A percentile compares a stretch with the other conserved stretches of the same genome.
Conservation (phyloP, 441 rosid genomes). For the Heliophila coronopifolia region DNA sequence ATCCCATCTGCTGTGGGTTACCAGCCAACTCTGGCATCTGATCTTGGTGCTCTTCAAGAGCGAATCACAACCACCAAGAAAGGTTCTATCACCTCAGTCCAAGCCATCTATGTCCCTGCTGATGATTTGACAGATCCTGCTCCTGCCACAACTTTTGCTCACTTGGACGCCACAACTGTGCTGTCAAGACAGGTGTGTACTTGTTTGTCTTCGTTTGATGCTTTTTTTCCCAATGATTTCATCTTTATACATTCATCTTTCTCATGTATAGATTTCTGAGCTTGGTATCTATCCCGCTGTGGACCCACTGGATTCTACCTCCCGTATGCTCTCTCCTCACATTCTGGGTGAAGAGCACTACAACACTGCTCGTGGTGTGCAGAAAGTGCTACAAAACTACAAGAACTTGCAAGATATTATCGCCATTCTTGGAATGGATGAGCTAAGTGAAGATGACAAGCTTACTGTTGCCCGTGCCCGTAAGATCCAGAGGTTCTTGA, state of each 20-base stretch:
- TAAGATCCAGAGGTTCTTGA: slow-evolving; percentile 86
- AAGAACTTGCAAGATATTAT: slow-evolving; percentile 95
- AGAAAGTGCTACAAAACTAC: slow-evolving; percentile 93
- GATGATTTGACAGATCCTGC: slow-evolving; percentile 99
- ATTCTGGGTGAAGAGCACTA: slow-evolving; percentile 92
- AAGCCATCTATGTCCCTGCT: slow-evolving; percentile 97
- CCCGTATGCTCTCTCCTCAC: slow-evolving; percentile 96
- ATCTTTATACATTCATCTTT: background rate
- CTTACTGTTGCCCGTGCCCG: slow-evolving; percentile 97
- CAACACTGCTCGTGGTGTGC: slow-evolving; percentile 94
- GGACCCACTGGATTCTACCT: slow-evolving; percentile 93
- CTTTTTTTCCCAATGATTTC: background rate
- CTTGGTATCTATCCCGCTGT: slow-evolving; percentile 97
- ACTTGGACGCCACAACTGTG: slow-evolving; percentile 99
- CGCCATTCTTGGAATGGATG: slow-evolving; percentile 97
- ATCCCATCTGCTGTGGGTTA: slow-evolving; percentile 99
- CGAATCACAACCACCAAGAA: slow-evolving; percentile 96
- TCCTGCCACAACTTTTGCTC: slow-evolving; percentile 97
- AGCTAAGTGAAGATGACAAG: slow-evolving; percentile 96
- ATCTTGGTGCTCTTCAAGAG: slow-evolving; percentile 98
- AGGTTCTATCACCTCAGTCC: slow-evolving; percentile 94
- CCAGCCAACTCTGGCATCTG: slow-evolving; percentile 96
- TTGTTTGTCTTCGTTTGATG: slow-evolving; percentile 1
- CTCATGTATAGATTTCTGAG: slow-evolving; percentile 62
- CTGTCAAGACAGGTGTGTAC: slow-evolving; percentile 72